Conservation (phyloP, 345 rosid species). For the Eucalyptus marginata region DNA sequence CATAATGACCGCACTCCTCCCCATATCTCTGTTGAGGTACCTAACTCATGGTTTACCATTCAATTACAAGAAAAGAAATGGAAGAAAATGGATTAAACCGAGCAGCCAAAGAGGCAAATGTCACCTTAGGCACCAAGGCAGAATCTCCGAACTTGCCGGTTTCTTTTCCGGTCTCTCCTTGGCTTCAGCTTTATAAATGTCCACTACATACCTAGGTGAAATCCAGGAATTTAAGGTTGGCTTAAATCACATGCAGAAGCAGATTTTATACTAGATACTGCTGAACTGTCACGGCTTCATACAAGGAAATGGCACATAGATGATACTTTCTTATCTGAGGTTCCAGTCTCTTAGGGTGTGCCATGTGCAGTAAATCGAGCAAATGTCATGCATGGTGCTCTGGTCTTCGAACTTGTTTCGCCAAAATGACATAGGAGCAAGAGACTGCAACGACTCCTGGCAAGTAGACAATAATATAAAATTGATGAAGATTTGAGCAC, state of each 20-base stretch:
- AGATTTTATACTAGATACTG: not conserved
- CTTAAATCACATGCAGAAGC: not conserved
- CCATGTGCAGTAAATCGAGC: slow-evolving; percentile 27
- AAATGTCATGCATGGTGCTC: slow-evolving; percentile 22
- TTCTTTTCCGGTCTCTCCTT: slow-evolving; percentile 12
- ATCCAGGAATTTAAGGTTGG: not conserved
- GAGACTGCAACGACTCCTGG: slow-evolving; percentile 31
- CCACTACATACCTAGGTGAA: slow-evolving; percentile 17
- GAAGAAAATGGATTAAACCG: not conserved
- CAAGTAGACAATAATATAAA: not conserved
- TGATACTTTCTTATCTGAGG: slow-evolving; percentile 25
- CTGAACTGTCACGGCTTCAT: not conserved
- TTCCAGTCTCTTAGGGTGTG: slow-evolving; percentile 15
- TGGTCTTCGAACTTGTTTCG: slow-evolving; percentile 4
- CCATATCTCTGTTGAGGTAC: slow-evolving; percentile 25
- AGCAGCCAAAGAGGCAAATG: not conserved
- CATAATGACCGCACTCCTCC: slow-evolving; percentile 21
- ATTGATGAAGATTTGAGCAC: too few relatives aligned
- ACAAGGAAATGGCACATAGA: not conserved
- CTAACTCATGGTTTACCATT: not conserved
- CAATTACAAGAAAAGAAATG: not conserved
- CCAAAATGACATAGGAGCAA: slow-evolving; percentile 14
- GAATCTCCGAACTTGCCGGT: slow-evolving; percentile 2
- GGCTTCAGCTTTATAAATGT: slow-evolving; percentile 13
- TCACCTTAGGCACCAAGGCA: slow-evolving; percentile 29